A percentile compares a stretch with the other conserved stretches of the same genome.
phyloP scores from a whole-genome alignment of 495 filamentous ascomycete genomes.

The Aspergillus asperescens region DNA sequence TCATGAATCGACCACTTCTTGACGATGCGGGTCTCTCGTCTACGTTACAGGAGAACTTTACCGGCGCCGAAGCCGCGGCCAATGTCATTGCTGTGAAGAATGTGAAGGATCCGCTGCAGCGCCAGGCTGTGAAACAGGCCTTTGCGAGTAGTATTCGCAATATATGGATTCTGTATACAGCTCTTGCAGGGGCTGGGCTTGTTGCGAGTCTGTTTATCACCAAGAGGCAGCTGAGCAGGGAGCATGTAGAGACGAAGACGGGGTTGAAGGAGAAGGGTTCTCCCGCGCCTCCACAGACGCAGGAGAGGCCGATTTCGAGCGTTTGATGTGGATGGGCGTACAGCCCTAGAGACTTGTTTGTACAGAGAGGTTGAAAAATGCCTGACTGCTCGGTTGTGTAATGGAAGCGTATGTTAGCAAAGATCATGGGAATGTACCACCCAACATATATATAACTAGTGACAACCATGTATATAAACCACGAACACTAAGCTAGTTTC shows the following conservation, averaged over 20 bases:
- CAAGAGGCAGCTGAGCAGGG: constrained; percentile 45
- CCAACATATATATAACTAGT: no score
- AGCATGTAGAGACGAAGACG: constrained; percentile 58
- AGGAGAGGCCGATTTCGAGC: neutral
- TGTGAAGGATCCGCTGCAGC: constrained; percentile 41
- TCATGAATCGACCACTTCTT: constrained; percentile 30
- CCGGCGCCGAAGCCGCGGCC: constrained; percentile 46
- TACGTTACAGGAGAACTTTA: constrained; percentile 34
- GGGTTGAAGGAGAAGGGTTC: constrained; percentile 25
- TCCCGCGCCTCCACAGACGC: neutral
- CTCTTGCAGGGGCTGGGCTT: constrained; percentile 44
- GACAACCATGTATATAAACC: no score
- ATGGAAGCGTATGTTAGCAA: no score
- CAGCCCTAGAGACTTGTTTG: no score
- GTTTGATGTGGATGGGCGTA: neutral
- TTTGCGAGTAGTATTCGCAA: constrained; percentile 58
- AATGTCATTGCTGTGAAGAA: constrained; percentile 44
- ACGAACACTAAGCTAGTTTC: no score
- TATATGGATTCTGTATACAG: constrained; percentile 59
- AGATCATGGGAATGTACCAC: no score
- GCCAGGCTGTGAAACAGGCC: constrained; percentile 45
- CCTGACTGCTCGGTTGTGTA: no score
- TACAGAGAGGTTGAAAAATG: no score
- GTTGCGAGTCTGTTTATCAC: constrained; percentile 51
- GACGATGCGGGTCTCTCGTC: constrained; percentile 42